A percentile compares a stretch with the other conserved stretches of the same genome.
Conservation (phyloP, 2,329 filamentous ascomycete species). For the Cadophora malorum region DNA sequence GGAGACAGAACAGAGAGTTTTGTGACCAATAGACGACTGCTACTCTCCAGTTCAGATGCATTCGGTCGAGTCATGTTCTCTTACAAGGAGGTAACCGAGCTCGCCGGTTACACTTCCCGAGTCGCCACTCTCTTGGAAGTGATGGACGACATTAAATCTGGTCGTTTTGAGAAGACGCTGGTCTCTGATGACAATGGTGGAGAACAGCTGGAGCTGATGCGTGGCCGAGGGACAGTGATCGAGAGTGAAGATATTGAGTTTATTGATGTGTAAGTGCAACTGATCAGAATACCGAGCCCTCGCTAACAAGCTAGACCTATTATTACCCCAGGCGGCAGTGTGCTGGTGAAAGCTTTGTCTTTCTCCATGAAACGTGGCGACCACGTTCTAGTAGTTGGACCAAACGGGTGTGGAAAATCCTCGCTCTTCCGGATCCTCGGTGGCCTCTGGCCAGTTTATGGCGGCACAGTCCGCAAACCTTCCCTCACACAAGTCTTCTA, state of each 20-base stretch:
- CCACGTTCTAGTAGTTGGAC: slow-evolving; percentile 89
- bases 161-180: slow-evolving; percentile 94
- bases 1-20: slow-evolving; percentile 79
- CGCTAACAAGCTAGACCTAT: slow-evolving; percentile 66
- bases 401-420: slow-evolving; percentile 97
- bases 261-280: slow-evolving; percentile 68
- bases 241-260: slow-evolving; percentile 88
- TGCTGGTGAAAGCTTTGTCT: slow-evolving; percentile 83
- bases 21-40: slow-evolving; percentile 90
- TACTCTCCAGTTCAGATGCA: slow-evolving; percentile 92
- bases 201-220: slow-evolving; percentile 81
- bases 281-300: slow-evolving; percentile 2
- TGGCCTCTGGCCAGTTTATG: slow-evolving; percentile 97
- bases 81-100: slow-evolving; percentile 95
- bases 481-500: slow-evolving; percentile 96
- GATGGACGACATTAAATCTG: slow-evolving; percentile 89
- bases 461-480: slow-evolving; percentile 90
- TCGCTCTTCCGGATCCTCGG: slow-evolving; percentile 95
- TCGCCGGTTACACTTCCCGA: slow-evolving; percentile 93
- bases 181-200: slow-evolving; percentile 86
- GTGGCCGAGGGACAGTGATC: slow-evolving; percentile 79
- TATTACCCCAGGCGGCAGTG: slow-evolving; percentile 94
- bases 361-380: slow-evolving; percentile 88
- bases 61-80: slow-evolving; percentile 98
- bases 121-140: slow-evolving; percentile 90